phyloP scores from a whole-genome alignment of 352 stramenopile species.

The Globisporangium solare region DNA sequence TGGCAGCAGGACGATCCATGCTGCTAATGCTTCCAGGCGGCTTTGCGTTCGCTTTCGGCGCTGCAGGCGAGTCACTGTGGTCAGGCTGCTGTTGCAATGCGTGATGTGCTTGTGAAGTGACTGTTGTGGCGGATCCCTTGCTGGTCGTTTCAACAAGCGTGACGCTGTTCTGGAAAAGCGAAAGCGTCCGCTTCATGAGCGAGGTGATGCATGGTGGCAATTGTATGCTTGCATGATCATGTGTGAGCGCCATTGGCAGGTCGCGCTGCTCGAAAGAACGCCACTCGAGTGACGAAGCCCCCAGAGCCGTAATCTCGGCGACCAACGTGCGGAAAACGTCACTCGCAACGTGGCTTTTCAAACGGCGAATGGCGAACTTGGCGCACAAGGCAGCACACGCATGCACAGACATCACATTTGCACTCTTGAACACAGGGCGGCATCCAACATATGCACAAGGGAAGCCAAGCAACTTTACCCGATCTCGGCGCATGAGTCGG shows the following conservation, averaged over 20 bases:
- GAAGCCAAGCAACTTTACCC: background rate
- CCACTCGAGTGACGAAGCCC: slow-evolving; percentile 31
- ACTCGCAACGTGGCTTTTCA: slow-evolving; percentile 21
- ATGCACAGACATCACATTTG: no score
- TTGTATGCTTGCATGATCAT: no score
- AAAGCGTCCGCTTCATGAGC: background rate
- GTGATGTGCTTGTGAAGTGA: no score
- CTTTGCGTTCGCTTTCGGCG: no score
- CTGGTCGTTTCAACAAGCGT: no score
- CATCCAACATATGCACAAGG: background rate
- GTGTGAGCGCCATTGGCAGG: no score
- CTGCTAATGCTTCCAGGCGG: no score
- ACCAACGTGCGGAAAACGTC: slow-evolving; percentile 24
- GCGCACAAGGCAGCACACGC: background rate
- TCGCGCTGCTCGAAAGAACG: slow-evolving; percentile 8
- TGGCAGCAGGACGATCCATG: no score
- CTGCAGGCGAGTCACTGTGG: no score
- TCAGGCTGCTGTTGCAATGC: no score
- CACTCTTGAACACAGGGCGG: no score
- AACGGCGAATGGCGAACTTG: slow-evolving; percentile 44
- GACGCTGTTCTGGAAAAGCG: background rate
- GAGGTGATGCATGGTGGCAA: background rate
- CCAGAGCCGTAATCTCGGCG: slow-evolving; percentile 30
- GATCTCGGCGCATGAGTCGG: slow-evolving; percentile 12
- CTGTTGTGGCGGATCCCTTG: no score